Conservation (phyloP, 768 basidiomycete species). For the Podaxis pistillaris region DNA sequence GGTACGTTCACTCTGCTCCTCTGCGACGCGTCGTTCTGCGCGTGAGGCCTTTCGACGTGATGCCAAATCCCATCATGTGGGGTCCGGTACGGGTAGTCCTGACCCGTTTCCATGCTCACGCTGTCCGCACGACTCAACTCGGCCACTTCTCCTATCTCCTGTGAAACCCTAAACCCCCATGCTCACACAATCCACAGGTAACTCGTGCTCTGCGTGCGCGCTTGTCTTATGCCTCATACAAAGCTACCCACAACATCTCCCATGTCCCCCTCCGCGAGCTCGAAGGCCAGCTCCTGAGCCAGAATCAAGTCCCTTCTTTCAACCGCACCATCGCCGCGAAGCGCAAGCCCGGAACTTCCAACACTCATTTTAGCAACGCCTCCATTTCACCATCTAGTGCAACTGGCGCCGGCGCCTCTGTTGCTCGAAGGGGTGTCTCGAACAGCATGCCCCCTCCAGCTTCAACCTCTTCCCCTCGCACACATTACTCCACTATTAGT, state of each 20-base stretch:
- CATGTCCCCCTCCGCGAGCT: slow-evolving; percentile 67
- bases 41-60: slow-evolving; percentile 23
- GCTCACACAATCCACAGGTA: slow-evolving; percentile 50
- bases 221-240: slow-evolving; percentile 82
- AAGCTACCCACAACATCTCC: slow-evolving; percentile 72
- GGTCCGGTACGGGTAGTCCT: slow-evolving; percentile 14
- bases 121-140: slow-evolving; percentile 15
- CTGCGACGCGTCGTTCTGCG: slow-evolving; percentile 48
- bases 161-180: slow-evolving; percentile 33
- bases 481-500: slow-evolving; percentile 38
- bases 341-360: slow-evolving; percentile 47
- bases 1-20: slow-evolving; percentile 48
- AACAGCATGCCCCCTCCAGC: slow-evolving; percentile 47
- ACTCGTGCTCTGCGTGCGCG: slow-evolving; percentile 79
- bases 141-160: slow-evolving; percentile 17
- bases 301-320: slow-evolving; percentile 39
- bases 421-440: slow-evolving; percentile 34
- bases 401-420: slow-evolving; percentile 23
- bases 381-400: slow-evolving; percentile 43
- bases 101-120: slow-evolving; percentile 12
- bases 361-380: slow-evolving; percentile 51
- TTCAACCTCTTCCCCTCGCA: slow-evolving; percentile 40
- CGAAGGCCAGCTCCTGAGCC: slow-evolving; percentile 54
- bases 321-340: slow-evolving; percentile 58
- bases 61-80: slow-evolving; percentile 19